Conservation (phyloP, 2,329 filamentous ascomycete species). For the Aspergillus puulaauensis region DNA sequence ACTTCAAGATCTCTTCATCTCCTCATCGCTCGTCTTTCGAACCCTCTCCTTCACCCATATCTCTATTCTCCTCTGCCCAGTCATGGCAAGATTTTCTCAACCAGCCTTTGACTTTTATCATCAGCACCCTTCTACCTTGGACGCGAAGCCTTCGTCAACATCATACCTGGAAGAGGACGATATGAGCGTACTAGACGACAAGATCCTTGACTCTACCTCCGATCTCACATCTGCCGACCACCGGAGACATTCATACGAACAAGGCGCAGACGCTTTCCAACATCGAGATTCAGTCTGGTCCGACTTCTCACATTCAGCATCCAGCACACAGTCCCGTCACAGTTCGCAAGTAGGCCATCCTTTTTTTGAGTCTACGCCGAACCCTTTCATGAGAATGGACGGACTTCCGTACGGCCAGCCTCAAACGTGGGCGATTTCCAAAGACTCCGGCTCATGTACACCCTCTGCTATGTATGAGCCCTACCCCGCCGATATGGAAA, state of each 20-base stretch:
- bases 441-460: conserved; percentile 69
- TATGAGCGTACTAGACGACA: conserved; percentile 52
- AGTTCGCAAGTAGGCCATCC: conserved; percentile 45
- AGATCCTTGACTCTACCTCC: conserved; percentile 51
- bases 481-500: conserved; percentile 54
- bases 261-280: conserved; percentile 52
- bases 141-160: conserved; percentile 42
- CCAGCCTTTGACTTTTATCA: conserved; percentile 45
- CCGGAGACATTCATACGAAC: conserved; percentile 47
- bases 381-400: conserved; percentile 65
- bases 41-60: conserved; percentile 7
- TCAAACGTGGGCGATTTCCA: conserved; percentile 63
- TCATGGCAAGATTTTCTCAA: conserved; percentile 47
- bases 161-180: conserved; percentile 50
- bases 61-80: conserved; percentile 16
- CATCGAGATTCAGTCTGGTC: conserved; percentile 53
- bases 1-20: conserved; percentile 9
- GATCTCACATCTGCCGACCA: conserved; percentile 50
- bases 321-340: conserved; percentile 42
- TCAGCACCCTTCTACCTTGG: conserved; percentile 43
- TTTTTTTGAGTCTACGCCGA: conserved; percentile 51
- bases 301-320: conserved; percentile 45
- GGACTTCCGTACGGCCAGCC: conserved; percentile 49
- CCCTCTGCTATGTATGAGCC: conserved; percentile 71
- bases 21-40: conserved; percentile 6